phyloP scores from a whole-genome alignment of 352 stramenopile genomes.

The Phytophthora chlamydospora region DNA sequence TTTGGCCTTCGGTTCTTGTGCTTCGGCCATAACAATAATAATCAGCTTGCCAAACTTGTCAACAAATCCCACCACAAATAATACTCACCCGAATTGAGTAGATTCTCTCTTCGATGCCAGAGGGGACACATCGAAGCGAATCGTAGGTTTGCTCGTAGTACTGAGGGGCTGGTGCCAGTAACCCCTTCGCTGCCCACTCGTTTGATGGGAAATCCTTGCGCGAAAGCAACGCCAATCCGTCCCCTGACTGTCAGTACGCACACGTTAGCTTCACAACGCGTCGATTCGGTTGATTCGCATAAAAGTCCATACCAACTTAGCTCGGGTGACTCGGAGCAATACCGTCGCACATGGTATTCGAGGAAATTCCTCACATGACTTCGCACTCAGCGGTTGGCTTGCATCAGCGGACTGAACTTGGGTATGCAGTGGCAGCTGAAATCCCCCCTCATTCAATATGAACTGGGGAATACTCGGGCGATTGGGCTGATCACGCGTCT shows the following conservation, averaged over 20 bases:
- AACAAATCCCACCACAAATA: background rate
- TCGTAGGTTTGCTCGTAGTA: constrained; percentile 67
- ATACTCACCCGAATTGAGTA: constrained; percentile 55
- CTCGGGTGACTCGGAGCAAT: constrained; percentile 66
- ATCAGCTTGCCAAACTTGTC: background rate
- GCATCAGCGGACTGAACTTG: constrained; percentile 45
- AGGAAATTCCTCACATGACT: constrained; percentile 42
- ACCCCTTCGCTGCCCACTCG: constrained; percentile 61
- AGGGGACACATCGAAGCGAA: constrained; percentile 48
- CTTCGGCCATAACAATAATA: constrained; percentile 1
- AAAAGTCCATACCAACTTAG: constrained; percentile 42
- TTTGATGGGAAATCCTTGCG: constrained; percentile 47
- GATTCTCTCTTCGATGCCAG: constrained; percentile 61
- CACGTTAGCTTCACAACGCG: background rate
- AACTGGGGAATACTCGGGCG: constrained; percentile 62
- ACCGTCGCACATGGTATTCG: constrained; percentile 83
- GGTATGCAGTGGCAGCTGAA: constrained; percentile 80
- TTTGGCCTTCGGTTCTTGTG: constrained; percentile 32
- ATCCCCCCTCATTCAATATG: constrained; percentile 67
- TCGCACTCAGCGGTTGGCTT: constrained; percentile 41
- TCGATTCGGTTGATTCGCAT: constrained; percentile 3
- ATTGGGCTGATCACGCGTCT: constrained; percentile 55
- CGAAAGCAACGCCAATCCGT: constrained; percentile 64
- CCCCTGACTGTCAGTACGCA: constrained; percentile 27
- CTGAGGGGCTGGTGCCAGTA: constrained; percentile 48